Base-by-base conservation (phyloP, 2,329 filamentous ascomycete genomes). In the Juglanconis oblonga region DNA sequence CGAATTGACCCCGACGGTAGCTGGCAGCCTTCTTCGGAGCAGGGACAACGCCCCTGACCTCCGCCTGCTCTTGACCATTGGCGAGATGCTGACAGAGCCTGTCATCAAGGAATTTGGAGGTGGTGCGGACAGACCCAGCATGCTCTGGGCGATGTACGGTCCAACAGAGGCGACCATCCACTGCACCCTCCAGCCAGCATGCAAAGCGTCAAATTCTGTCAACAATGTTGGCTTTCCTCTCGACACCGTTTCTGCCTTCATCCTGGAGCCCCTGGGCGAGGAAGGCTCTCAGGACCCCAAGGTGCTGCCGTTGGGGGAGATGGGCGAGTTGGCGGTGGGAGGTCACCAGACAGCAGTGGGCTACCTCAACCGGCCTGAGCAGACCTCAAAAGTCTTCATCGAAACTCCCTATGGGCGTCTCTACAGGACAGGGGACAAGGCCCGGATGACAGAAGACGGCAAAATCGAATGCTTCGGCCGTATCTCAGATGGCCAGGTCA, bases 111-210 rank as follows among this genome's bases (percentile, higher is more conserved):
- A 96, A 69, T 97, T 95, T 77, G 92, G 91, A 5, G 85, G 85
- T 2, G 76, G 78, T 9, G 68, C 72, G 0, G 69, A 69, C 0
- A 74, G 74, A 7, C 70, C 77, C 2, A 87, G 89, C 65, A 87
- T 96, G 48, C 79, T 97, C 1, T 93, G 91, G 83, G 93, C 88
- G 38, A 96, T 97, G 92, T 97, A 97, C 70, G 93, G 93, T 0
- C 93, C 93, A 1, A 97, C 93, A 0, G 93, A 97, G 75, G 91
- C 91, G 7, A 87, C 92, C 0, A 96, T 97, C 59, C 93, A 97
- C 71, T 97, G 84, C 70, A 96, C 91, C 1, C 74, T 95, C 4
- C 87, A 91, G 64, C 77, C 87, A 0, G 76, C 79, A 0, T 87
- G 96, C 67, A 70, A 75, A 5, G 77, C 79, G 4, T 71, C 73